These are phyloP conservation scores for Populus trichocarpa DNA, from an alignment of 441 rosid species.

Conservation along the genomic window DNA sequence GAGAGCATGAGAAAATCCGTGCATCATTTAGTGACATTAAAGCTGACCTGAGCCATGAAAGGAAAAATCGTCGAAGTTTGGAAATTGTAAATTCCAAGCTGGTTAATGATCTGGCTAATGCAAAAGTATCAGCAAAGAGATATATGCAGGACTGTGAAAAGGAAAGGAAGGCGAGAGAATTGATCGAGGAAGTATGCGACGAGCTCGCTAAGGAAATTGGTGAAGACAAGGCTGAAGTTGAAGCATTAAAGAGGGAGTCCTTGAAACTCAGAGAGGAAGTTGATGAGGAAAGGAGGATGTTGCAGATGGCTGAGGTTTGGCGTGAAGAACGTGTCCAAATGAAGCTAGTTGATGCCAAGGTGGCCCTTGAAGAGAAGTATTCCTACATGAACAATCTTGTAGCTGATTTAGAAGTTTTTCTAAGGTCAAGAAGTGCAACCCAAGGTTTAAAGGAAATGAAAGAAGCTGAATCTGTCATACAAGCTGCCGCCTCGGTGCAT, in stretches of 20 bases:
- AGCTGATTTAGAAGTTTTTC: slow-evolving; percentile 62
- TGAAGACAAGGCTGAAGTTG: slow-evolving; percentile 84
- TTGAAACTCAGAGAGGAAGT: slow-evolving; percentile 69
- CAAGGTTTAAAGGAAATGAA: slow-evolving; percentile 49
- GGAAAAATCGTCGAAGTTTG: slow-evolving; percentile 72
- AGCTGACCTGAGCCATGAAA: slow-evolving; percentile 65
- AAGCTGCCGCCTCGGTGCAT: slow-evolving; percentile 38
- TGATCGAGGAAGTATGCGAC: slow-evolving; percentile 87
- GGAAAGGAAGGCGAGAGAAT: slow-evolving; percentile 68
- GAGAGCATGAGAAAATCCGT: slow-evolving; percentile 83
- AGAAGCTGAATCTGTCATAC: slow-evolving; percentile 62
- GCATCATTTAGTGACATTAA: slow-evolving; percentile 66
- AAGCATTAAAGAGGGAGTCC: slow-evolving; percentile 69
- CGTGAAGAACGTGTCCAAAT: slow-evolving; percentile 98
- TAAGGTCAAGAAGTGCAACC: slow-evolving; percentile 40
- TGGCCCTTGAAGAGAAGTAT: slow-evolving; percentile 76
- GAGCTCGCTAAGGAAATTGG: slow-evolving; percentile 86
- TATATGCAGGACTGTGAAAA: slow-evolving; percentile 76
- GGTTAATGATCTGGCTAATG: slow-evolving; percentile 85
- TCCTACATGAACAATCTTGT: slow-evolving; percentile 84
- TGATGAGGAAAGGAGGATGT: slow-evolving; percentile 90
- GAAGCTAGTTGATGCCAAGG: slow-evolving; percentile 93
- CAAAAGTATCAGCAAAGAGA: slow-evolving; percentile 59
- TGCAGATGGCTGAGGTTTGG: slow-evolving; percentile 99
- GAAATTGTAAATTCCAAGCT: slow-evolving; percentile 80